phyloP scores from a whole-genome alignment of 805 yeast genomes.

The Phaffomyces antillensis region DNA sequence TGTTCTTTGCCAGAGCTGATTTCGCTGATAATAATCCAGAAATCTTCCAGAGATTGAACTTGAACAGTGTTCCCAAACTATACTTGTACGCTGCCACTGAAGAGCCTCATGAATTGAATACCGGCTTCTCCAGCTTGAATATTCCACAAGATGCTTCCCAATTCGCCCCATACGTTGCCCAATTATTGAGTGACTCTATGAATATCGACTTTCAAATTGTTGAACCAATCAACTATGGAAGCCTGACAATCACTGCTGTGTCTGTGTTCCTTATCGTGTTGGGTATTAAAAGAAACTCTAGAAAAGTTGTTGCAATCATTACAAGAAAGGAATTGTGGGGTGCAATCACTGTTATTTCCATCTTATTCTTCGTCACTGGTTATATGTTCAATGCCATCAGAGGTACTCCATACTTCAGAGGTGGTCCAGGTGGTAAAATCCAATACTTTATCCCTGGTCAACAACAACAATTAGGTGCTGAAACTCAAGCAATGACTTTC shows the following conservation, averaged over 20 bases:
- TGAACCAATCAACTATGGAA: conserved; percentile 33
- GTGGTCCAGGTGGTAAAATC: conserved; percentile 28
- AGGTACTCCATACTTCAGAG: conserved; percentile 47
- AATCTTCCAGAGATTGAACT: conserved; percentile 32
- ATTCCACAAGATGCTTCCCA: conserved; percentile 25
- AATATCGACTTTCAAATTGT: conserved; percentile 21
- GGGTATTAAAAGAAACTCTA: conserved; percentile 27
- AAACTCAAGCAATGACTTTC: conserved; percentile 78
- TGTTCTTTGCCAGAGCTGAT: conserved; percentile 74
- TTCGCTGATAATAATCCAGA: conserved; percentile 49
- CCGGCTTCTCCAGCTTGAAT: conserved; percentile 23
- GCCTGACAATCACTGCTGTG: conserved; percentile 26
- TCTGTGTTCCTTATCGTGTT: conserved; percentile 25
- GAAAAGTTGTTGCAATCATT: conserved; percentile 33
- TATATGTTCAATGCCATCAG: conserved; percentile 92
- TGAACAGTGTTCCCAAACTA: conserved; percentile 76
- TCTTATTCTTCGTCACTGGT: conserved; percentile 75
- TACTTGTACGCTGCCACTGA: conserved; percentile 51
- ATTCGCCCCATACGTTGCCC: conserved; percentile 26
- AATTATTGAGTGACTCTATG: conserved; percentile 20
- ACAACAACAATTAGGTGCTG: conserved; percentile 75
- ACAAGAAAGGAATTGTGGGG: conserved; percentile 67
- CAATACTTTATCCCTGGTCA: conserved; percentile 53
- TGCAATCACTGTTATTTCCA: conserved; percentile 48
- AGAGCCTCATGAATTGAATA: conserved; percentile 32